Evolutionary conservation across 2,329 filamentous ascomycete species (phyloP), one percentile per base, ranked within the genome.

Genomic region (Hysterium pulicare): DNA sequence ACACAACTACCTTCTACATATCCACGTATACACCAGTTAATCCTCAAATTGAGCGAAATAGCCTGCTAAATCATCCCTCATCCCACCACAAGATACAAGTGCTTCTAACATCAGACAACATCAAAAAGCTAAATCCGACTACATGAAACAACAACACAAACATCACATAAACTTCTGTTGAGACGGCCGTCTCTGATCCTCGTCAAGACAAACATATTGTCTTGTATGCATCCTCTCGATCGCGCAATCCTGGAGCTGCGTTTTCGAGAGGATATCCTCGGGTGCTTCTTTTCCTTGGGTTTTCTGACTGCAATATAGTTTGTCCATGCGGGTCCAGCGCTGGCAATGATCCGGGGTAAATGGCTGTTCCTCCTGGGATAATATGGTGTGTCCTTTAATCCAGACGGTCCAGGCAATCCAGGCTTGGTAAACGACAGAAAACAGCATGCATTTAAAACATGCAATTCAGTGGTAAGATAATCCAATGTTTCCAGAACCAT

Each of bases 381-480:
- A 28, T 28, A 28, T 28, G 8, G 13, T 28, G 24, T 7, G 7
- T 13, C 24, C 13, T 28, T n/a, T n/a, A n/a, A n/a, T n/a, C n/a
- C n/a, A n/a, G 32, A 34, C 11, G 32, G 31, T 11, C 21, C 3
- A 22, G 34, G 34, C 34, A 37, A 39, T 39, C 37, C 37, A 20
- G 37, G 37, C 37, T 16, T 15, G 9, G 17, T 15, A 31, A 21
- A 21, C 20, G 28, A 31, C n/a, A 39, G 26, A 31, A 39, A 39
- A 39, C 5, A 19, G 26, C 37, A 39, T 31, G 37, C 24, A n/a
- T 20, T 8, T 23, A 2, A 39, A 39, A 30, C 37, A 39, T 39
- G 37, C 37, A 24, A 31, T 17, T 16, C 26, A 13, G 23, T 13
- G 23, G 11, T 10, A 6, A n/a, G 19, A 26, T n/a, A 23, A 38